A percentile compares a stretch with the other conserved stretches of the same genome.
These are phyloP conservation scores for Chrysanthemum makinoi DNA, from an alignment of 129 eudicot genomes.

Conservation along the genomic window DNA sequence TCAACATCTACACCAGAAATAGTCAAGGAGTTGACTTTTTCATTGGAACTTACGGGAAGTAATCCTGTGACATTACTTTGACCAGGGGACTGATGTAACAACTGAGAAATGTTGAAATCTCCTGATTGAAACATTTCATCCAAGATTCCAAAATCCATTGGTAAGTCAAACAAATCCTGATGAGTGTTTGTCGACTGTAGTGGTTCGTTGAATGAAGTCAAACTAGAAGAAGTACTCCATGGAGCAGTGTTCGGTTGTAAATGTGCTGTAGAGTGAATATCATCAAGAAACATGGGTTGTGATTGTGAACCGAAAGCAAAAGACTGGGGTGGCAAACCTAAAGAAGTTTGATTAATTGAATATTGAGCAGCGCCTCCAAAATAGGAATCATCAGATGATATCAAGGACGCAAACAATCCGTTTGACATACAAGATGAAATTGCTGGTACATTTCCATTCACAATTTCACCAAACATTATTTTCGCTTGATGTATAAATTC, in stretches of 20 bases:
- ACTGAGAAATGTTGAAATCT: slow-evolving; percentile 37
- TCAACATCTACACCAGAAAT: slow-evolving; percentile 33
- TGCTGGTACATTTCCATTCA: slow-evolving; percentile 26
- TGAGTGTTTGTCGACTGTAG: too few species aligned
- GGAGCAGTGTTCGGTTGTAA: slow-evolving; percentile 29
- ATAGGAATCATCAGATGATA: slow-evolving; percentile 38
- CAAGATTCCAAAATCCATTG: slow-evolving; percentile 31
- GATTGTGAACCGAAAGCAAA: slow-evolving; percentile 32
- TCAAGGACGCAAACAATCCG: slow-evolving; percentile 41
- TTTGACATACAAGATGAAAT: slow-evolving; percentile 36
- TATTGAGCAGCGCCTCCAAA: slow-evolving; percentile 16
- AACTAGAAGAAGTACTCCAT: slow-evolving; percentile 37
- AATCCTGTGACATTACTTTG: slow-evolving; percentile 37
- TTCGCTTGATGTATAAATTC: slow-evolving; percentile 61
- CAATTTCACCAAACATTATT: slow-evolving; percentile 39
- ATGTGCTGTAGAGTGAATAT: slow-evolving; percentile 12
- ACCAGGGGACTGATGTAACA: slow-evolving; percentile 39
- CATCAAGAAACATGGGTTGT: slow-evolving; percentile 22
- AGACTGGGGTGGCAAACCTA: slow-evolving; percentile 24
- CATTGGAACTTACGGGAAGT: slow-evolving; percentile 20
- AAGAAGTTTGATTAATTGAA: slow-evolving; percentile 24
- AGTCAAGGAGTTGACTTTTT: slow-evolving; percentile 33
- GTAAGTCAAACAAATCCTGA: slow-evolving; percentile 33
- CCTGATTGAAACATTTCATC: slow-evolving; percentile 48
- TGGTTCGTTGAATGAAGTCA: slow-evolving; percentile 40